Evolutionary conservation across 2,329 filamentous ascomycete species (phyloP).

Genomic region (Colletotrichum tanaceti): DNA sequence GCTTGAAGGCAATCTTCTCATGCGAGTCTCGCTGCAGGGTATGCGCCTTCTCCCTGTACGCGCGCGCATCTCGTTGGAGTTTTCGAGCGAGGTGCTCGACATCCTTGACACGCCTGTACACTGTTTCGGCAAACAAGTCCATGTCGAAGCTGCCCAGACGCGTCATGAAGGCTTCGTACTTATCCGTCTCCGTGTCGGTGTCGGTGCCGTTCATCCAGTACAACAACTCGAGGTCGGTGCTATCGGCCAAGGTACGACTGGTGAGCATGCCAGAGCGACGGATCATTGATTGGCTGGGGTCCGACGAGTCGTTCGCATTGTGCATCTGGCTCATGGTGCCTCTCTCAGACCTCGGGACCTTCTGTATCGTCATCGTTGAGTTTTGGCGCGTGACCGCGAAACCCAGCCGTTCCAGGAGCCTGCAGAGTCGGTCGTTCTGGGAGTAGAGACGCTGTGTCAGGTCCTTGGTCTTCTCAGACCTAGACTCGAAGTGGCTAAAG

Average conservation of each 20-base stretch:
- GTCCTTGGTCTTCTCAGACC: constrained; percentile 80
- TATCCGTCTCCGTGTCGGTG: constrained; percentile 73
- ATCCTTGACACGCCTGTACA: constrained; percentile 91
- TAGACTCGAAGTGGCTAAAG: constrained; percentile 72
- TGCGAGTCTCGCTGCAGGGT: constrained; percentile 84
- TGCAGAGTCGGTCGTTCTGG: constrained; percentile 85
- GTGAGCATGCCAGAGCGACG: constrained; percentile 65
- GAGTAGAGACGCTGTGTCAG: constrained; percentile 84
- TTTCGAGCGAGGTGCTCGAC: constrained; percentile 93
- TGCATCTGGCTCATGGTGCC: constrained; percentile 56
- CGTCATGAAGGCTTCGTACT: constrained; percentile 80
- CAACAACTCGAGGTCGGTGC: constrained; percentile 77
- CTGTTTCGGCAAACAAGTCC: constrained; percentile 83
- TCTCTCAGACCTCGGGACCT: constrained; percentile 71
- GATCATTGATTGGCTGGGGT: constrained; percentile 61
- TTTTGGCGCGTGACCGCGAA: constrained; percentile 83
- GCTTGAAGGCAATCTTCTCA: constrained; percentile 94
- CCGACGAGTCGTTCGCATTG: constrained; percentile 68
- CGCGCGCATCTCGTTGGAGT: constrained; percentile 88
- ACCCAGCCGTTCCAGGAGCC: constrained; percentile 86
- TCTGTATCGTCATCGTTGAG: constrained; percentile 79
- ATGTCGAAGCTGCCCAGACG: constrained; percentile 83
- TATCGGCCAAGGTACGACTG: constrained; percentile 68
- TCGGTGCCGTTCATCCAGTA: constrained; percentile 84
- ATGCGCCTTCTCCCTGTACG: constrained; percentile 89